phyloP scores from a whole-genome alignment of 176 grass and related monocot genomes.

The Eremochloa ophiuroides region DNA sequence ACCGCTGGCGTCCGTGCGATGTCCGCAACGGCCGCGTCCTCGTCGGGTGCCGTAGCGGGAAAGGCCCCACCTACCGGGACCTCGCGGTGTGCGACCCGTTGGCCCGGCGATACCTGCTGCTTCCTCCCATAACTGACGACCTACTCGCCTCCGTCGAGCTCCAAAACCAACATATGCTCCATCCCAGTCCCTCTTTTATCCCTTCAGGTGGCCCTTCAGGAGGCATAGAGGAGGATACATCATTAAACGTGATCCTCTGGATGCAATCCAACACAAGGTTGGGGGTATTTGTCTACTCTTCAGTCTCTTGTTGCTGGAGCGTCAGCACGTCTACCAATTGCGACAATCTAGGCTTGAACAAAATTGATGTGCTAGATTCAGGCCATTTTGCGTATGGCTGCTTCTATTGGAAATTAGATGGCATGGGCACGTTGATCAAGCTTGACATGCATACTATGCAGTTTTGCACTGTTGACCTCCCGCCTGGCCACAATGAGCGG shows the following conservation, averaged over 20 bases:
- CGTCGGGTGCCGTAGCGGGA: neutral
- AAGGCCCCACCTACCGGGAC: fast-evolving
- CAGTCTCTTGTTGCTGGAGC: neutral
- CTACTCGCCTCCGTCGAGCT: neutral
- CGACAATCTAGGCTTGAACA: neutral
- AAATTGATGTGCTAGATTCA: too few relatives aligned
- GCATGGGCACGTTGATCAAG: neutral
- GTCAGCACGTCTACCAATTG: neutral
- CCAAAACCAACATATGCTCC: fast-evolving
- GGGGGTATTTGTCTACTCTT: neutral
- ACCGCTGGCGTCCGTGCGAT: too few relatives aligned
- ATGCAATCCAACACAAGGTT: neutral
- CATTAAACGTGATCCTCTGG: neutral
- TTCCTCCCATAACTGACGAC: neutral
- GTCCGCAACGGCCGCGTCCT: neutral
- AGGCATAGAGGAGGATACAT: neutral
- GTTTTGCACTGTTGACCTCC: neutral
- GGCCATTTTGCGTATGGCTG: neutral
- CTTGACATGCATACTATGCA: neutral
- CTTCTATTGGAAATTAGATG: neutral
- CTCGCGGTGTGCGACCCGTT: slow-evolving; percentile 28
- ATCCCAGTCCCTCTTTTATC: neutral
- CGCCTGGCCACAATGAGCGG: too few relatives aligned
- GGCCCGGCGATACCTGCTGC: neutral
- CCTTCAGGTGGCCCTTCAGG: too few relatives aligned